Percentiles rank a stretch among this genome's conserved stretches.
These are phyloP conservation scores for Pholiota adiposa DNA, from an alignment of 1,284 basidiomycete genomes.

Conservation along the genomic window DNA sequence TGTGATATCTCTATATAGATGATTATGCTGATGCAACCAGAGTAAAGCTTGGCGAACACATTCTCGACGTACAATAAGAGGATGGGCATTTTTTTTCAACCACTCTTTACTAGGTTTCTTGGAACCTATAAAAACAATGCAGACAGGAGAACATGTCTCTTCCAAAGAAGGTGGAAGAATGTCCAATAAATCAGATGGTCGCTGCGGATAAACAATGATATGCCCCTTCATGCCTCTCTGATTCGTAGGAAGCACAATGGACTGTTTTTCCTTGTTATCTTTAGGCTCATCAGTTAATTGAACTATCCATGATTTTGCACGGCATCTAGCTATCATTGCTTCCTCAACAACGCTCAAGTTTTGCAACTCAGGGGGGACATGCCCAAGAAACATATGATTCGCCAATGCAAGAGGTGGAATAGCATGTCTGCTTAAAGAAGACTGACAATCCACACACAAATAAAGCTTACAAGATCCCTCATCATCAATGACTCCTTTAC, in stretches of 20 bases:
- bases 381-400: conserved; percentile 26
- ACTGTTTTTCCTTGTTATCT: background rate
- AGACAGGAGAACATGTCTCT: conserved; percentile 32
- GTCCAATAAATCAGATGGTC: conserved; percentile 25
- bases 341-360: conserved; percentile 30
- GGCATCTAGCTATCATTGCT: conserved; percentile 28
- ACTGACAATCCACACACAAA: background rate
- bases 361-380: conserved; percentile 24
- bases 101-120: conserved; percentile 30
- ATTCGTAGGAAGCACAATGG: background rate
- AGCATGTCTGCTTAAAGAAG: background rate
- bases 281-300: conserved; percentile 23
- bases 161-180: conserved; percentile 36
- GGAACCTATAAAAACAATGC: conserved; percentile 40
- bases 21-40: conserved; percentile 39
- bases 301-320: conserved; percentile 25
- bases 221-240: conserved; percentile 39
- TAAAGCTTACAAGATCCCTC: background rate
- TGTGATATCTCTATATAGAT: conserved; percentile 32
- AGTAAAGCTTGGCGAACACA: conserved; percentile 32
- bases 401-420: conserved; percentile 22
- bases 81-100: conserved; percentile 35
- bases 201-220: conserved; percentile 40
- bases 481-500: no score
- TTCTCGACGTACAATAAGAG: conserved; percentile 32